These are phyloP conservation scores for Kuraishia borneana DNA, from an alignment of 805 yeast species.

Conservation along the genomic window DNA sequence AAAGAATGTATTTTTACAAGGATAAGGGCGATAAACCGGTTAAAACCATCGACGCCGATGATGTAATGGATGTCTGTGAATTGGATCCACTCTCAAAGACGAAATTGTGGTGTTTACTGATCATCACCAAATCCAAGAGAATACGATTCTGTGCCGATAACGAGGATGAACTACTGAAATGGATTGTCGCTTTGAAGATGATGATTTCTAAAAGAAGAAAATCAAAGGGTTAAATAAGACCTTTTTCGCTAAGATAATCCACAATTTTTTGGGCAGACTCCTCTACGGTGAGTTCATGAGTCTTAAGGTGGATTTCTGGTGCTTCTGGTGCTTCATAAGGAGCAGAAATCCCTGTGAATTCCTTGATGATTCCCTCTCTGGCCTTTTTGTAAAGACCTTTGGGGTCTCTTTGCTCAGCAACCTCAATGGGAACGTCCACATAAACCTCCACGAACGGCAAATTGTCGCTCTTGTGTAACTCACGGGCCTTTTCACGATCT, in stretches of 20 bases:
- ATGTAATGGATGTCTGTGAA: conserved; percentile 36
- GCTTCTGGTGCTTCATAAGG: conserved; percentile 88
- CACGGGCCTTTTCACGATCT: conserved; percentile 81
- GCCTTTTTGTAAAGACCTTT: conserved; percentile 96
- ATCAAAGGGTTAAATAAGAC: conserved; percentile 6
- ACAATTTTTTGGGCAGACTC: conserved; percentile 68
- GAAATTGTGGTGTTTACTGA: conserved; percentile 31
- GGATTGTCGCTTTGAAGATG: conserved; percentile 36
- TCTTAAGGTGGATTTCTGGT: conserved; percentile 76
- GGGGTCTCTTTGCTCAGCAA: conserved; percentile 96
- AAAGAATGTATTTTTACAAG: conserved; percentile 28
- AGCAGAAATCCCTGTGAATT: conserved; percentile 91
- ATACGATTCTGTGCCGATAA: conserved; percentile 29
- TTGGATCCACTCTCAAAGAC: conserved; percentile 33
- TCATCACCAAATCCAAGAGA: conserved; percentile 34
- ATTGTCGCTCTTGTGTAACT: conserved; percentile 62
- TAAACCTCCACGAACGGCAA: conserved; percentile 85
- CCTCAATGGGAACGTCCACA: conserved; percentile 87
- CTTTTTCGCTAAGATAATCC: conserved; percentile 49
- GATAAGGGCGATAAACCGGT: conserved; percentile 9
- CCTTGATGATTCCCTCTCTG: conserved; percentile 86
- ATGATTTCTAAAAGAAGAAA: conserved; percentile 12
- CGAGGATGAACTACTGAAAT: conserved; percentile 34
- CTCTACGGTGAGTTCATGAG: conserved; percentile 63
- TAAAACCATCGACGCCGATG: conserved; percentile 21